Evolutionary conservation across 208 protist species (phyloP), one percentile per base, ranked within the genome.

Genomic region (Leishmania major): DNA sequence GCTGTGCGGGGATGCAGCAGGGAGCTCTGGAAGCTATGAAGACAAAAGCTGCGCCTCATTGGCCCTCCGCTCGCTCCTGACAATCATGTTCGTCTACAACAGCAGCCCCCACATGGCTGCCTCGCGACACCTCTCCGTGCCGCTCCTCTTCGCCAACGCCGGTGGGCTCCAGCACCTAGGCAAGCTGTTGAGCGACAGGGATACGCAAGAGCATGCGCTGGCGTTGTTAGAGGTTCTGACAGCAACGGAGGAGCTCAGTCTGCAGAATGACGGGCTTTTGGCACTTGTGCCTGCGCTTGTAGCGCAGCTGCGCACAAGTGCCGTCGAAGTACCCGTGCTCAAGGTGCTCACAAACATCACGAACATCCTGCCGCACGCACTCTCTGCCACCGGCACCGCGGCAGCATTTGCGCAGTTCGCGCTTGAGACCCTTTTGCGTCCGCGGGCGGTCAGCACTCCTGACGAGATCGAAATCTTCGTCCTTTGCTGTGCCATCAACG

Each of bases 331-430:
- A 6, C 28, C 79, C 19, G 87, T 84, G n/a, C 78, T 96, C 49
- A 90, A 91, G 67, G 88, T 92, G 43, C 78, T 96, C 43, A 95
- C 91, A 13, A 95, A 96, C 83, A 85, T 93, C 37, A 95, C 93
- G 3, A 82, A 87, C 35, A 70, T 94, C 6, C 17, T 85, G 17
- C 89, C 92, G 2, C 37, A 71, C 17, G 72, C 74, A 1, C 35
- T 89, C 15, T 15, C 31, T 1, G 66, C 76, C 8, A 75, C 57
- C 37, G 35, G 28, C 64, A 79, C 51, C 1, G 70, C 40, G 3
- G 17, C n/a, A 3, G 1, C 25, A 0, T 84, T 81, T 43, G 73
- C 74, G 31, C 51, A 28, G 0, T 84, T 83, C 22, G 45, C 70
- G 28, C 60, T 31, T 17, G 2, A 45, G 7, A 49, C 73, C 22